Percentiles rank a stretch among this genome's conserved stretches.
Evolutionary conservation across 257 asterid genomes (phyloP).

Genomic region (Scutellaria galericulata): DNA sequence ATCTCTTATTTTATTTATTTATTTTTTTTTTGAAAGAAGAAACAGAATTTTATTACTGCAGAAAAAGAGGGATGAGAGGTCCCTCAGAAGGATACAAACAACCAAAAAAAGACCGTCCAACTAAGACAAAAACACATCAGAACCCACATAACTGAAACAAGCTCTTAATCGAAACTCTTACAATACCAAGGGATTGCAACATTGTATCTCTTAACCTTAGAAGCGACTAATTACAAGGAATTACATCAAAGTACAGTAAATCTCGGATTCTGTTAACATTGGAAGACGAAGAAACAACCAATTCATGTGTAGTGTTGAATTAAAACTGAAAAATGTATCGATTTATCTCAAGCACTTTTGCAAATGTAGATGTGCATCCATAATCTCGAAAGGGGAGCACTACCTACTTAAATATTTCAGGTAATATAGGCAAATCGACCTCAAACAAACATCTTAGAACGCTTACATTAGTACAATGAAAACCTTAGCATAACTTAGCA

Average conservation of each 20-base stretch:
- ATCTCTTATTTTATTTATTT: neutral
- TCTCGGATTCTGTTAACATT: neutral
- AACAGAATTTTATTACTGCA: no score
- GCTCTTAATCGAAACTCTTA: no score
- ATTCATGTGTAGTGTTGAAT: neutral
- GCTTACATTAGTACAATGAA: neutral
- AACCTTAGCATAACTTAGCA: neutral
- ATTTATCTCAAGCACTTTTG: neutral
- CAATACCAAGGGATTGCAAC: neutral
- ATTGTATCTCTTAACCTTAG: neutral
- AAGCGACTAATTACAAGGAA: neutral
- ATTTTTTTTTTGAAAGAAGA: no score
- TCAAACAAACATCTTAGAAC: neutral
- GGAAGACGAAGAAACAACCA: neutral
- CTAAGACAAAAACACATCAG: no score
- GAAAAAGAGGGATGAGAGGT: no score
- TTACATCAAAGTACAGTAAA: neutral
- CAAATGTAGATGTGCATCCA: neutral
- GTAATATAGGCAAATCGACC: neutral
- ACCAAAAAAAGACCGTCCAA: no score
- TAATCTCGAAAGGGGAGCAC: slow-evolving; percentile 6
- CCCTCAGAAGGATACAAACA: no score
- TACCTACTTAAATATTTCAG: neutral
- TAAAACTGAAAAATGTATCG: no score
- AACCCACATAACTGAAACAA: no score